Percentiles rank a stretch among this genome's conserved stretches.
Evolutionary conservation across 2,329 filamentous ascomycete species (phyloP).

Genomic region (Aureobasidium sp.): DNA sequence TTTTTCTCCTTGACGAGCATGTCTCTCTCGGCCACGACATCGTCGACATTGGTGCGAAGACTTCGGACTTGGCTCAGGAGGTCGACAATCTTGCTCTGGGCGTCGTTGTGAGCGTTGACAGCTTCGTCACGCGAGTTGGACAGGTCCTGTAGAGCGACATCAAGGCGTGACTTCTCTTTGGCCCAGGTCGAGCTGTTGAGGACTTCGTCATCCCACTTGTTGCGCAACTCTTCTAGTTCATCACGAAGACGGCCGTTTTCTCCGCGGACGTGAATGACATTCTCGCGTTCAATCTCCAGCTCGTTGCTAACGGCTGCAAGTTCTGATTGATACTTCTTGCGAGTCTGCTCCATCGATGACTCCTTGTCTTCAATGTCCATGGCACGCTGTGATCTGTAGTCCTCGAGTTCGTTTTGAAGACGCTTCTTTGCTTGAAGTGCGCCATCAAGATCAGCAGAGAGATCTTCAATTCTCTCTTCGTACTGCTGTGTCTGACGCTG

Average conservation of each 20-base stretch:
- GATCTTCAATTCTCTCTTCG: conserved; percentile 85
- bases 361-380: conserved; percentile 98
- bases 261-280: conserved; percentile 72
- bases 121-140: conserved; percentile 91
- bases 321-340: conserved; percentile 94
- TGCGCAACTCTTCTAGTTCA: conserved; percentile 87
- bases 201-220: conserved; percentile 97
- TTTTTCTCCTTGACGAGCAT: conserved; percentile 82
- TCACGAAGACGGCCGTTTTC: conserved; percentile 87
- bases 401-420: conserved; percentile 92
- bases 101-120: conserved; percentile 86
- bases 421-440: conserved; percentile 86
- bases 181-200: conserved; percentile 97
- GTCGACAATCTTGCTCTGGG: conserved; percentile 85
- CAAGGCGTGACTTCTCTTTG: conserved; percentile 90
- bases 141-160: conserved; percentile 81
- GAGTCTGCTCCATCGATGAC: conserved; percentile 88
- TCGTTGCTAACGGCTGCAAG: conserved; percentile 85
- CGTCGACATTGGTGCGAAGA: conserved; percentile 77
- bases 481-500: conserved; percentile 83
- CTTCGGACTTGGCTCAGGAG: conserved; percentile 83
- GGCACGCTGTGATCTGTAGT: conserved; percentile 89
- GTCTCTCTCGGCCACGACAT: conserved; percentile 78
- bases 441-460: conserved; percentile 80
- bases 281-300: conserved; percentile 86